phyloP scores from a whole-genome alignment of 2,329 filamentous ascomycete genomes.

The Hypoxylon sp. region DNA sequence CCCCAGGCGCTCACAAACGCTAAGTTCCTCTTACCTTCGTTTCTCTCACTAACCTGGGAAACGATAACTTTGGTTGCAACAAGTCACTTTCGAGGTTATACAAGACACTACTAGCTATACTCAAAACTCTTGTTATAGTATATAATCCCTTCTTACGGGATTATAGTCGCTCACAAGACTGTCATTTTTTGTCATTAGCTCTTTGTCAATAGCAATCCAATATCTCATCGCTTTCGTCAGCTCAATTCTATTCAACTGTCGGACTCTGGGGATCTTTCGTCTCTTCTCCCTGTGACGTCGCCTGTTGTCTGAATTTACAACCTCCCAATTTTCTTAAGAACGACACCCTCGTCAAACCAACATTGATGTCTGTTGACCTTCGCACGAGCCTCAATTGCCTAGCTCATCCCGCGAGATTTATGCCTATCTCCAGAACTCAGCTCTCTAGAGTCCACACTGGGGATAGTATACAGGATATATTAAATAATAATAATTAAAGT shows the following conservation, averaged over 20 bases:
- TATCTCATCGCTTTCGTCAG: conserved; percentile 35
- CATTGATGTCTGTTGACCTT: conserved; percentile 73
- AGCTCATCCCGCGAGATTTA: conserved; percentile 70
- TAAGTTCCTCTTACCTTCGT: conserved; percentile 45
- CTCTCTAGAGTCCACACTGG: conserved; percentile 69
- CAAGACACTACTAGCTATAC: conserved; percentile 32
- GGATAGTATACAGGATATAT: conserved; percentile 70
- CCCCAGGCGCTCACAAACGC: conserved; percentile 42
- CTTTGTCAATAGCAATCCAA: conserved; percentile 33
- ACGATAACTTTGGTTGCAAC: conserved; percentile 36
- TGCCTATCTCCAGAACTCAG: conserved; percentile 70
- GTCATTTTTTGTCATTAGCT: conserved; percentile 22
- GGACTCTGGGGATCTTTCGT: conserved; percentile 36
- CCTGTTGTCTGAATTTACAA: conserved; percentile 36
- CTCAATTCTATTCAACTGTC: conserved; percentile 24
- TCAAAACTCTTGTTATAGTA: conserved; percentile 48
- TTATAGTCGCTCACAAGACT: conserved; percentile 39
- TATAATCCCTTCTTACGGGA: conserved; percentile 43
- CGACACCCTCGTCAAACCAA: conserved; percentile 55
- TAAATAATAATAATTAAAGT: conserved; percentile 58
- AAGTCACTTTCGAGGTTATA: conserved; percentile 41
- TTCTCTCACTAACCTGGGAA: conserved; percentile 42
- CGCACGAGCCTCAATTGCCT: conserved; percentile 70
- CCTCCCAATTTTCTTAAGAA: conserved; percentile 43
- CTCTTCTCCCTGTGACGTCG: conserved; percentile 43